phyloP scores from a whole-genome alignment of 495 filamentous ascomycete genomes.

The Filosporella fistucella region DNA sequence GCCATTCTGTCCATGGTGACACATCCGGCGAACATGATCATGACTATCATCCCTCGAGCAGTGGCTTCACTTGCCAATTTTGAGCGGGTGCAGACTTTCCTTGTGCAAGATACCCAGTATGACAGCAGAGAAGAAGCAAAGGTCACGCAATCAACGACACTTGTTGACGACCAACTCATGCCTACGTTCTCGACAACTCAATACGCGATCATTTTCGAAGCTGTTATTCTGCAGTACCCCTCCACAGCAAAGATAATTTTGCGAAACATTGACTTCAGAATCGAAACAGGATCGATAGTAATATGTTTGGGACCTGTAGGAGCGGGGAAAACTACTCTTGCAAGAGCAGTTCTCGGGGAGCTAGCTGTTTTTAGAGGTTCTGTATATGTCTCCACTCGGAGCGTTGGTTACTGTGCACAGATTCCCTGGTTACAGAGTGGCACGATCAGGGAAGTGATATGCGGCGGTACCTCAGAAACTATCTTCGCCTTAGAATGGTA shows the following conservation, averaged over 20 bases:
- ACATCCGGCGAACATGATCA: slow-evolving; percentile 28
- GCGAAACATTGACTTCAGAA: slow-evolving; percentile 6
- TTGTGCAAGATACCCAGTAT: slow-evolving; percentile 10
- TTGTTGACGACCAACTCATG: not conserved
- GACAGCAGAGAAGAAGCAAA: not conserved
- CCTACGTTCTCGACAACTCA: not conserved
- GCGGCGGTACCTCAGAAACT: slow-evolving; percentile 27
- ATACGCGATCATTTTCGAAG: not conserved
- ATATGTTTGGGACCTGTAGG: slow-evolving; percentile 60
- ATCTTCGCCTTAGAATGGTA: slow-evolving; percentile 40
- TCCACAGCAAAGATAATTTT: slow-evolving; percentile 11
- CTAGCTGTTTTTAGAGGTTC: slow-evolving; percentile 58
- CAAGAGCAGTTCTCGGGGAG: slow-evolving; percentile 73
- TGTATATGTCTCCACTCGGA: slow-evolving; percentile 53
- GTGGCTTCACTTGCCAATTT: slow-evolving; percentile 28
- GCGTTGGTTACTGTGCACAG: slow-evolving; percentile 75
- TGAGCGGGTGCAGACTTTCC: slow-evolving; percentile 30
- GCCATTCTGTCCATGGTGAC: slow-evolving; percentile 34
- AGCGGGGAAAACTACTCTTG: slow-evolving; percentile 70
- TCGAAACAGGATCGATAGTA: slow-evolving; percentile 1
- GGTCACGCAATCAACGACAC: no score
- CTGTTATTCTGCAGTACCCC: not conserved
- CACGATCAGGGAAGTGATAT: slow-evolving; percentile 55
- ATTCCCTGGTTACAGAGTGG: slow-evolving; percentile 84
- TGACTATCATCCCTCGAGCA: slow-evolving; percentile 26